Conservation (phyloP, 495 filamentous ascomycete species). For the Daldinia grandis region DNA sequence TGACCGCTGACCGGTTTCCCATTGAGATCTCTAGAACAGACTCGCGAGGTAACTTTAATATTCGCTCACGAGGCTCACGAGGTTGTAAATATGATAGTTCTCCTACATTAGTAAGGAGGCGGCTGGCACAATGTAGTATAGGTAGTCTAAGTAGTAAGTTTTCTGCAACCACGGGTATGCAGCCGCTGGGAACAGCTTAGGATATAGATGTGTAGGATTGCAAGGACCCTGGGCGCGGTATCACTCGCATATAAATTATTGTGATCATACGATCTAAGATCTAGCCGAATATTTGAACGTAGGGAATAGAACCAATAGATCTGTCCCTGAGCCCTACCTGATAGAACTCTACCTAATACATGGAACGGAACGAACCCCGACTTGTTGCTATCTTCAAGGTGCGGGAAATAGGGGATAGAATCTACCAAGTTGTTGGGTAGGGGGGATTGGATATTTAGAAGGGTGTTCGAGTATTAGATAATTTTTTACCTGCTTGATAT, state of each 20-base stretch:
- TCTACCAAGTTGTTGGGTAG: slow-evolving; percentile 17
- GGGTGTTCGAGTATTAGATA: not conserved
- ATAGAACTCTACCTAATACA: slow-evolving; percentile 26
- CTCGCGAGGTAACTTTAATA: slow-evolving; percentile 2
- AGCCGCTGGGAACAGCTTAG: slow-evolving; percentile 11
- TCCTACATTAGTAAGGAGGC: slow-evolving; percentile 3
- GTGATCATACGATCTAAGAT: slow-evolving; percentile 41
- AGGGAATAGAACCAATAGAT: slow-evolving; percentile 22
- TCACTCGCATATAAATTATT: slow-evolving; percentile 33
- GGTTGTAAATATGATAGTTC: slow-evolving; percentile 13
- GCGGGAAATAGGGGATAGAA: slow-evolving; percentile 13
- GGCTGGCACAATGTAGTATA: slow-evolving; percentile 16
- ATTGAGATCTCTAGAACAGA: slow-evolving; percentile 4
- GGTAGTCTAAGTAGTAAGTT: slow-evolving; percentile 27
- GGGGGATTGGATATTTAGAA: slow-evolving; percentile 5
- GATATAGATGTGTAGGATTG: not conserved
- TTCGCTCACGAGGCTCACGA: slow-evolving; percentile 21
- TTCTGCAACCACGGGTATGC: slow-evolving; percentile 32
- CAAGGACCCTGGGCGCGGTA: slow-evolving; percentile 23
- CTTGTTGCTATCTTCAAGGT: slow-evolving; percentile 8
- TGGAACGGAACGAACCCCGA: slow-evolving; percentile 27
- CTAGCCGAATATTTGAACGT: slow-evolving; percentile 33
- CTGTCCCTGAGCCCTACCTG: slow-evolving; percentile 27
- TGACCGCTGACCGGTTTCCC: slow-evolving; percentile 21
- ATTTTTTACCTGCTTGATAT: not conserved